Base-by-base conservation (phyloP, 2,329 filamentous ascomycete genomes). In the Dactylellina parvicollis region DNA sequence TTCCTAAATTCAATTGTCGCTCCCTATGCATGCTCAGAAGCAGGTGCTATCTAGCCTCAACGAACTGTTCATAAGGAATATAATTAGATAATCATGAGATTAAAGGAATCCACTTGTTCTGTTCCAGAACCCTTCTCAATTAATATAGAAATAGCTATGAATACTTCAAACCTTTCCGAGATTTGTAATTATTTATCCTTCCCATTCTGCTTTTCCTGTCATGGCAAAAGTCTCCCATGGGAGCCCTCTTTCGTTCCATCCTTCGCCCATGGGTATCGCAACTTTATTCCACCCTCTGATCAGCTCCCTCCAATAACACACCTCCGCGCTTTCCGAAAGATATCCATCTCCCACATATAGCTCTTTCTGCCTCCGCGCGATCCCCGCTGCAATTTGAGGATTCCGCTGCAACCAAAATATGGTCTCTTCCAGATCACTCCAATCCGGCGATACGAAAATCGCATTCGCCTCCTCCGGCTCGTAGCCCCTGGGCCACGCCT, bases 291-390 rank as follows among this genome's bases (percentile, higher is more conserved):
- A 86, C 0, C 83, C 83, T 62, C 80, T 80, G 20, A 86, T 77
- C 72, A 84, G 61, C 0, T 81, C 82, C 40, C 85, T 80, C 84
- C 85, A 86, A 79, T 86, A 86, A 75, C 85, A 86, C 66, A 77
- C 79, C 78, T 86, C 84, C 0, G 84, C 83, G n/a, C 84, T 84
- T 12, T 81, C 81, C 67, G 82, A 83, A 47, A 85, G 78, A 75
- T 85, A 84, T 0, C 84, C 84, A 0, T 79, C 80, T 10, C 78
- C 81, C 0, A 80, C 79, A 76, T 83, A 84, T 52, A 82, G 59
- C 12, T 79, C 80, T 56, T 84, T 81, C 79, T 86, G 84, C 32
- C 83, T 78, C 47, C 78, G 74, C 14, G 84, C 84, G 50, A 86
- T 85, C 0, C 81, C 82, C 75, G 42, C 61, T 10, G 69, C 69